A percentile compares a stretch with the other conserved stretches of the same genome.
These are phyloP conservation scores for Pleurotus tuoliensis DNA, from an alignment of 768 basidiomycete genomes.

Conservation along the genomic window DNA sequence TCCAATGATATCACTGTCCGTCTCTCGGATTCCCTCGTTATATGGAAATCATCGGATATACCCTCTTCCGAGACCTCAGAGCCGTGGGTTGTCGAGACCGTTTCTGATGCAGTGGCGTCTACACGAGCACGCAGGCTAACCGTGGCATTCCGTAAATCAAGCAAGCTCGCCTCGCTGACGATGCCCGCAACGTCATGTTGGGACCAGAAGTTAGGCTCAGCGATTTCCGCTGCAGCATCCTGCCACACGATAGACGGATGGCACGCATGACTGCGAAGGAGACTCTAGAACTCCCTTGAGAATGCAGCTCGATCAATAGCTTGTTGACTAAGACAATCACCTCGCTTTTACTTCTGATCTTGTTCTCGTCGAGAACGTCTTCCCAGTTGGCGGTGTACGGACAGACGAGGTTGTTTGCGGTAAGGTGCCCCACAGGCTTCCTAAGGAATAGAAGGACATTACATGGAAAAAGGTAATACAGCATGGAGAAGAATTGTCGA, in stretches of 20 bases:
- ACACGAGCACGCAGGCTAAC: constrained; percentile 36
- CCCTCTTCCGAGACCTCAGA: not conserved
- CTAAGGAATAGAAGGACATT: constrained; percentile 81
- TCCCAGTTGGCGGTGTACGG: constrained; percentile 74
- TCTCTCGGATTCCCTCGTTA: constrained; percentile 17
- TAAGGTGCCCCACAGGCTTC: constrained; percentile 61
- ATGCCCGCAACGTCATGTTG: constrained; percentile 59
- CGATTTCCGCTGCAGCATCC: constrained; percentile 61
- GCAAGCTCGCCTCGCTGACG: constrained; percentile 63
- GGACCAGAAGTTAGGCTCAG: constrained; percentile 63
- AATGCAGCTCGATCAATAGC: not conserved
- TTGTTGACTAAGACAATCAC: constrained; percentile 32
- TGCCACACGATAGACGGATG: constrained; percentile 71
- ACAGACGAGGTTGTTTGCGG: constrained; percentile 41
- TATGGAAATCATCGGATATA: not conserved
- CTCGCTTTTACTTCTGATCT: constrained; percentile 71
- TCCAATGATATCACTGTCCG: constrained; percentile 57
- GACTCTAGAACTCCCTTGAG: constrained; percentile 35
- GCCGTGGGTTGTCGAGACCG: not conserved
- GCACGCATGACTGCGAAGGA: constrained; percentile 68
- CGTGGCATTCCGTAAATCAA: constrained; percentile 56
- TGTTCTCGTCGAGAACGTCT: constrained; percentile 59
- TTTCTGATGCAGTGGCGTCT: not conserved
- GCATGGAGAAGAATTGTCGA: constrained; percentile 64
- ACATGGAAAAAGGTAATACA: constrained; percentile 91